Percentiles rank a stretch among this genome's conserved stretches.
These are phyloP conservation scores for Yarrowia sp. DNA, from an alignment of 805 yeast genomes.

Conservation along the genomic window DNA sequence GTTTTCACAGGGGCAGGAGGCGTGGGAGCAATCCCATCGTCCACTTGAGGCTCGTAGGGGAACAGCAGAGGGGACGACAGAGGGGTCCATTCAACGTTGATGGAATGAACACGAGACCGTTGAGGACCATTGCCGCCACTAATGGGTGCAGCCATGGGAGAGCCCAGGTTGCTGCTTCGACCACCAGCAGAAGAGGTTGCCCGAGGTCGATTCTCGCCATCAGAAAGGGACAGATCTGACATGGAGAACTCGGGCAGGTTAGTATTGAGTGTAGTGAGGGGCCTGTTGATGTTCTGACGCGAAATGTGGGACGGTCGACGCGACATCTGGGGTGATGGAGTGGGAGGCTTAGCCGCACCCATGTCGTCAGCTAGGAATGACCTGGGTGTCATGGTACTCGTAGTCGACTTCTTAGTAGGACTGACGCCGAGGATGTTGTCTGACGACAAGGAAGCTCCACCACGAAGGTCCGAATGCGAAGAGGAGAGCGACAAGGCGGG, in stretches of 20 bases:
- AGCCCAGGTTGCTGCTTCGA: slow-evolving; percentile 24
- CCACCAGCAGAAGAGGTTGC: slow-evolving; percentile 33
- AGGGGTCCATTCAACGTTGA: slow-evolving; percentile 64
- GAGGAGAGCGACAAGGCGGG: slow-evolving; percentile 27
- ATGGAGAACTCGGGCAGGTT: slow-evolving; percentile 33
- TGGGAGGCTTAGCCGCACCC: slow-evolving; percentile 11
- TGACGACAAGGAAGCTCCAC: background rate
- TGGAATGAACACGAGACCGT: slow-evolving; percentile 23
- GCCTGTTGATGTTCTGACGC: slow-evolving; percentile 28
- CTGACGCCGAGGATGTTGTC: slow-evolving; percentile 16
- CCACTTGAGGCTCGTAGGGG: slow-evolving; percentile 53
- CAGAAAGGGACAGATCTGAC: slow-evolving; percentile 34
- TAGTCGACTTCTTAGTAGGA: slow-evolving; percentile 26
- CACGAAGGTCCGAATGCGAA: slow-evolving; percentile 20
- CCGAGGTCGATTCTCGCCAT: slow-evolving; percentile 22
- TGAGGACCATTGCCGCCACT: slow-evolving; percentile 23
- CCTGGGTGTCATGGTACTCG: slow-evolving; percentile 24
- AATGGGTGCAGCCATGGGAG: slow-evolving; percentile 27
- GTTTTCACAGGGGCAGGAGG: slow-evolving; percentile 70
- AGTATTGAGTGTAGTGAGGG: slow-evolving; percentile 29
- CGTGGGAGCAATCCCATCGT: slow-evolving; percentile 62
- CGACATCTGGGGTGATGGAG: slow-evolving; percentile 23
- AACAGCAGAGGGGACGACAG: slow-evolving; percentile 63
- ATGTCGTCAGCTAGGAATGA: slow-evolving; percentile 24
- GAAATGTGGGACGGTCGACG: slow-evolving; percentile 30